Base-by-base conservation (phyloP, 805 yeast species). In the Teunomyces tritomae region DNA sequence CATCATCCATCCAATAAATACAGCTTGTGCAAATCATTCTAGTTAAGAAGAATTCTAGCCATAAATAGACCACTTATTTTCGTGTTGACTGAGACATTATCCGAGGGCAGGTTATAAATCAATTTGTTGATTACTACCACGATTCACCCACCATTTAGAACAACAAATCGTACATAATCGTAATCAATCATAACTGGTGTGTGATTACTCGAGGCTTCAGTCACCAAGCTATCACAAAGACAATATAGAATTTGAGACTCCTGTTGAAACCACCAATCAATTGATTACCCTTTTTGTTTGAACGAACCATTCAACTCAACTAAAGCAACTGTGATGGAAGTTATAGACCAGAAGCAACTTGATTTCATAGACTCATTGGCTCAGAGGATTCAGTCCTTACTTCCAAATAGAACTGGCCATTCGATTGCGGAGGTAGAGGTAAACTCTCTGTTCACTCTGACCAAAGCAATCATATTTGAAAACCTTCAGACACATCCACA, bases 321-420 rank as follows among this genome's bases (percentile, higher is more conserved):
- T 13, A 37, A 20, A 37, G 26, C 10, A 37, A n/a, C 29, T 11
- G 27, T 13, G 16, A 37, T 37, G 40, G 40, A 37, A 26, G 27
- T 37, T 6, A 24, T 37, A 37, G 40, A 37, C 16, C 40, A 37
- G 40, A 37, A 37, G 13, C 40, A 37, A 29, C 45, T 47, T 40
- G 58, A 51, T 41, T 66, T 58, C 43, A 55, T 68, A 5, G 57
- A 56, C 14, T 54, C 64, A 6, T 45, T 68, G 24, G 45, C 60
- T 16, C 57, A 57, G 45, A 49, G 76, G 39, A 56, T 73, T 35
- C 69, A 63, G 43, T 58, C 65, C 24, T 57, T 71, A 24, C 57
- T 73, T 20, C 77, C 77, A 13, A 63, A 58, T 52, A 55, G 70
- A 27, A 66, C 75, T 1, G 75, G 76, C n/a, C 62, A 63, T 49